Evolutionary conservation across 2,329 filamentous ascomycete species (phyloP), one percentile per base, ranked within the genome.

Genomic region (Alternaria conjuncta): DNA sequence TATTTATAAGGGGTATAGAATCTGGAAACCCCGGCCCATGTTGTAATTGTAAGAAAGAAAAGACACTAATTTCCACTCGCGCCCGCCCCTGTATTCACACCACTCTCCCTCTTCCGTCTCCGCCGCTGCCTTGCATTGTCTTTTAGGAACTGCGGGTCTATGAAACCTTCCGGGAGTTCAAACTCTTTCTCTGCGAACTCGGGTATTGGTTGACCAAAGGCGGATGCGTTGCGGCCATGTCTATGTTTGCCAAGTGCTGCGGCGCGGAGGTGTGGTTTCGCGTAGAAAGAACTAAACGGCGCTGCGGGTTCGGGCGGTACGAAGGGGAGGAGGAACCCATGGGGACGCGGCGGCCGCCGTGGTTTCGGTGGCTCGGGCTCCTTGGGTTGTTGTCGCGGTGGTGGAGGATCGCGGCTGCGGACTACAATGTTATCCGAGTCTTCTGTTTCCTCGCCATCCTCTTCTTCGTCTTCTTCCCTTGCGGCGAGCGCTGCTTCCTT

Each of bases 271-370:
- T 96, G 90, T 23, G 87, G 89, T 80, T 96, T 94, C 18, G 86
- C 80, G 77, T 94, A 98, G 82, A 97, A 97, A 0, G 93, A 97
- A n/a, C 84, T 91, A 75, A 97, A 94, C 41, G 92, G 90, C 61
- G 85, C 87, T 15, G 83, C 78, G 30, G 83, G 75, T 59, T 79
- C 71, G 49, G 63, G 80, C 23, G 71, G 74, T 9, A 69, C 30
- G 8, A 64, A 63, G 5, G 75, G 74, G 5, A 79, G 65, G 7
- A 79, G 47, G 57, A 75, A 77, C 61, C 73, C 75, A 60, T 77
- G 77, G 1, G 72, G 73, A 43, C 75, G 72, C 11, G 75, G 74
- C 0, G 77, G 74, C 7, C 75, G 71, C 46, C 77, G 71, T 13
- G 77, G 73, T 53, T 76, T 74, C 0, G 74, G 75, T 6, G 66